Evolutionary conservation across 352 stramenopile genomes (phyloP), one percentile per base, ranked within the genome.

Genomic region (Pythium guiyangense): DNA sequence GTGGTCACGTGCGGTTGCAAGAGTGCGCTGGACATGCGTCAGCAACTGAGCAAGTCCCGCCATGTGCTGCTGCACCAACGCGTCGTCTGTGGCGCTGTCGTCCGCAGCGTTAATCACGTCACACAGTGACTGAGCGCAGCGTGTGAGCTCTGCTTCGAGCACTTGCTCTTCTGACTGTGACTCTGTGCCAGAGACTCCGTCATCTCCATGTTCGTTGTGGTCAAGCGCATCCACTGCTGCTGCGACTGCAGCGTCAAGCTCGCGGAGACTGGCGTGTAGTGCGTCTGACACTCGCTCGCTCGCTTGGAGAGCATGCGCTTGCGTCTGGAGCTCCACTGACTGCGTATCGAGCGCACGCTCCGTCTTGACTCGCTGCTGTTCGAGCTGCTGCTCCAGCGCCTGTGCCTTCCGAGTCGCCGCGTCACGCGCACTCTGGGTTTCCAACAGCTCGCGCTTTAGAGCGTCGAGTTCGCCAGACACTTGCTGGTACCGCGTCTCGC

Each of bases 201-300:
- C 20, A 3, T 45, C 9, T 1, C 22, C 5, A 53, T 6, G 44
- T 11, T 20, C 27, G n/a, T n/a, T n/a, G 12, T 22, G 11, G 25
- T 18, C 39, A 18, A 48, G 6, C 6, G 14, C 29, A 8, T 56
- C 25, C 6, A 67, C 22, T 1, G 64, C 49, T 20, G 54, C 56
- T 0, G 27, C 52, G 15, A 80, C n/a, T 14, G 69, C 70, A 17
- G 73, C 61, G 20, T 87, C 64, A 35, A 86, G 50, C 29, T 83
- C 65, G 18, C 54, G 61, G 25, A 77, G 39, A 6, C 42, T 43
- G 25, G 74, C 65, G 6, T 71, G 56, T 20, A 85, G 54, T 34
- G 47, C 46, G n/a, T 46, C 61, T 52, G 63, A 39, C 37, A 57
- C 59, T 59, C 59, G 14, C 61, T 69, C 15, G 35, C 27, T 26